These are phyloP conservation scores for Linnemannia elongata DNA, from an alignment of 192 early-diverging fungal genomes.

Conservation along the genomic window DNA sequence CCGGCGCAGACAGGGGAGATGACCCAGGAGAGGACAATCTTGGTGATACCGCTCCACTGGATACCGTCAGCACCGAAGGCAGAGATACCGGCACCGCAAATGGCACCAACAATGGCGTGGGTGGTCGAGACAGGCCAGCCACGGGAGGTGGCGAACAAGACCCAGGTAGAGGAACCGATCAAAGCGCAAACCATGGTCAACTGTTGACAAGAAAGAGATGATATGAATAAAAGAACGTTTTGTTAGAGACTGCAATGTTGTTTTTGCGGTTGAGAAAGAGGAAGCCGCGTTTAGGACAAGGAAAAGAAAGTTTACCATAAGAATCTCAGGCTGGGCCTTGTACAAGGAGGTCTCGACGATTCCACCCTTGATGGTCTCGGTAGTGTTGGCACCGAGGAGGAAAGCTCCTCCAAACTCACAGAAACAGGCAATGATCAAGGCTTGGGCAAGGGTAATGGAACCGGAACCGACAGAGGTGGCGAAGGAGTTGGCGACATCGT, in stretches of 20 bases:
- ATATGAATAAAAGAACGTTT: background rate
- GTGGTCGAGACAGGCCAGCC: constrained; percentile 86
- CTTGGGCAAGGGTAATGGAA: constrained; percentile 81
- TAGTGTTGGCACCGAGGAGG: constrained; percentile 76
- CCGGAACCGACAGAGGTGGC: constrained; percentile 88
- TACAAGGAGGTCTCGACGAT: constrained; percentile 74
- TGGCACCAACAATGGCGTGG: constrained; percentile 86
- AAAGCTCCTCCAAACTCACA: constrained; percentile 88
- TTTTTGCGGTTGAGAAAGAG: background rate
- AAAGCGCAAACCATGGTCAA: constrained; percentile 87
- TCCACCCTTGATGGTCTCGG: constrained; percentile 86
- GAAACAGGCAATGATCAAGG: constrained; percentile 83
- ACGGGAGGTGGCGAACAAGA: constrained; percentile 73
- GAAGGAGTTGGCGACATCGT: constrained; percentile 93
- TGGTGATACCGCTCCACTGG: constrained; percentile 66
- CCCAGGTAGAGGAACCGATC: constrained; percentile 81
- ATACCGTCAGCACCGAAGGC: constrained; percentile 74
- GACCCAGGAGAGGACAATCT: constrained; percentile 85
- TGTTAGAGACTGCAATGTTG: too few species aligned
- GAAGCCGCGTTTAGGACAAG: background rate
- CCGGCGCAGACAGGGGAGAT: constrained; percentile 78
- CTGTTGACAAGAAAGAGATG: constrained; percentile 56
- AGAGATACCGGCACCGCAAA: constrained; percentile 81
- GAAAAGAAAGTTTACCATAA: constrained; percentile 65
- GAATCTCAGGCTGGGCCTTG: constrained; percentile 70